Evolutionary conservation across 2,329 filamentous ascomycete genomes (phyloP).

Genomic region (Cordyceps pruinosa): DNA sequence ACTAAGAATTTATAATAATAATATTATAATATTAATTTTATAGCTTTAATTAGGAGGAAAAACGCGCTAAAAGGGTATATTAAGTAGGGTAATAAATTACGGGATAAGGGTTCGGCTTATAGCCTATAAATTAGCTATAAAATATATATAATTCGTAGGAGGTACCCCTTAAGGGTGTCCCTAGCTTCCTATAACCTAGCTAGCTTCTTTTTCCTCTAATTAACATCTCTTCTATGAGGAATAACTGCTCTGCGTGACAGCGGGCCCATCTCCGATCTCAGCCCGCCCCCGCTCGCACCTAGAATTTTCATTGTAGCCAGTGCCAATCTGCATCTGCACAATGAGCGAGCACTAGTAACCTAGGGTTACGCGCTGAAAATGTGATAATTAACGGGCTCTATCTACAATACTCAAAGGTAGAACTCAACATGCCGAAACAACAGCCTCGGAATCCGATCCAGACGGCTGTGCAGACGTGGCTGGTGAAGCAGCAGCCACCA

Average conservation of each 20-base stretch:
- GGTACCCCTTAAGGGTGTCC: too few relatives aligned
- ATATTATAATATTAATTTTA: too few relatives aligned
- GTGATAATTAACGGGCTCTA: background rate
- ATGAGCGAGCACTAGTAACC: too few relatives aligned
- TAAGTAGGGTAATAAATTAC: conserved; percentile 38
- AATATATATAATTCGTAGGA: too few relatives aligned
- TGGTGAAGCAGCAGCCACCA: conserved; percentile 13
- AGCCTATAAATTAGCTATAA: too few relatives aligned
- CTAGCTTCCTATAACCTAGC: too few relatives aligned
- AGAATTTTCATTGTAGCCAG: conserved; percentile 14
- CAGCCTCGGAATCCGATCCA: conserved; percentile 24
- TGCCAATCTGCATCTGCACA: conserved; percentile 9
- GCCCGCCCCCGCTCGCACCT: conserved; percentile 3
- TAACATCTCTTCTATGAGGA: too few relatives aligned
- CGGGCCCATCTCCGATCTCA: background rate
- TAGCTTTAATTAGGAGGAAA: too few relatives aligned
- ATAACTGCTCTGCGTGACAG: too few relatives aligned
- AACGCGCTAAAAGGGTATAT: conserved; percentile 21
- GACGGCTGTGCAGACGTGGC: conserved; percentile 25
- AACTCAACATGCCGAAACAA: conserved; percentile 11
- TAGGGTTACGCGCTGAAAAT: background rate
- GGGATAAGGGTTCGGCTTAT: too few relatives aligned
- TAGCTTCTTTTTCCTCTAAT: too few relatives aligned
- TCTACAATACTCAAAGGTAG: background rate
- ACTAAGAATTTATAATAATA: too few relatives aligned